Evolutionary conservation across 2,329 filamentous ascomycete genomes (phyloP), one percentile per base, ranked within the genome.

Genomic region (Colletotrichum aenigma): DNA sequence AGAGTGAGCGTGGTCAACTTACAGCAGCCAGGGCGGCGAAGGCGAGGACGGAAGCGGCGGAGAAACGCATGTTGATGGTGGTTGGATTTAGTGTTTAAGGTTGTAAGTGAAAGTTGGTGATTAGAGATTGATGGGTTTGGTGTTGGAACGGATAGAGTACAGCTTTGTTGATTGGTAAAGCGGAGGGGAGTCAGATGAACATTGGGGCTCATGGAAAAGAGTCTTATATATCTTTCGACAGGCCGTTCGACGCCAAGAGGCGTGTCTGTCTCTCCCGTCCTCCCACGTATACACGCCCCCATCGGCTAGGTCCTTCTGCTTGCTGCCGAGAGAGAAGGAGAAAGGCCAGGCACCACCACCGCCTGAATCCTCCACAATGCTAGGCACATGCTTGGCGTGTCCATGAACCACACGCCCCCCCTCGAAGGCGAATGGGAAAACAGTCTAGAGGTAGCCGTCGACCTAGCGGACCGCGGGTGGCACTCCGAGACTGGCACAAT

Each of bases 21-120:
- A 82, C 81, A 64, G 79, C 74, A 67, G 76, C 81, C 76, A 81
- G 21, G 56, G 80, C 75, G 76, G 84, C 85, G 78, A 88, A 78
- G 71, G 85, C 79, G 55, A 85, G 74, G 78, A 89, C 65, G 69
- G 76, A 66, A 52, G 88, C 75, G 67, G 81, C 81, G 61, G 85
- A 80, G 79, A 84, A 80, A 84, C 86, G 87, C 88, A 90, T 90
- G 34, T 77, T 86, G 80, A 71, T 36, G 26, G 21, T 52, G 58
- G 58, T 70, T 66, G 55, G 26, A n/a, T 67, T 71, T 73, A 36
- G 48, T 64, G 58, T 38, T 73, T 28, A 26, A 36, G 16, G 12
- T 56, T 62, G 62, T 16, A n/a, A 34, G 65, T 70, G 16, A 60
- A 16, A 16, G 30, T 52, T 30, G 58, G 32, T 75, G 60, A 34